Evolutionary conservation across 2,329 filamentous ascomycete species (phyloP).

Genomic region (Cladosporium sp.): DNA sequence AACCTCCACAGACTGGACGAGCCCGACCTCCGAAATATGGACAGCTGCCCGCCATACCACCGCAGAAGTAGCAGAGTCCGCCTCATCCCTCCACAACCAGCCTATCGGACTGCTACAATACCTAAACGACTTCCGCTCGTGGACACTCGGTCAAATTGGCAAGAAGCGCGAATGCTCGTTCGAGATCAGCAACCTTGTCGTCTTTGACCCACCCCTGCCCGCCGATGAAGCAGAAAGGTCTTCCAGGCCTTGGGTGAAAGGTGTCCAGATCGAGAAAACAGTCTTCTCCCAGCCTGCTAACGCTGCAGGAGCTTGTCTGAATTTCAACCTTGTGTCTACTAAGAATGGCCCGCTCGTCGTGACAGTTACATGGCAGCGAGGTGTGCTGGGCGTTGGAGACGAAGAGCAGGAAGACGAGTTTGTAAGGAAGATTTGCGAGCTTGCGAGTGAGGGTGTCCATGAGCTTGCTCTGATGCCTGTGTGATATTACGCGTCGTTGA

Average conservation of each 20-base stretch:
- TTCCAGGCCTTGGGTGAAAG: no score
- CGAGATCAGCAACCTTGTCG: slow-evolving; percentile 45
- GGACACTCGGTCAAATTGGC: slow-evolving; percentile 38
- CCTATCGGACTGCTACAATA: slow-evolving; percentile 43
- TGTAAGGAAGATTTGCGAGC: not conserved
- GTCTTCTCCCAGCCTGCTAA: slow-evolving; percentile 45
- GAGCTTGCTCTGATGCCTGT: not conserved
- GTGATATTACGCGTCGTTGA: not conserved
- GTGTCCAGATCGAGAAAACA: slow-evolving; percentile 32
- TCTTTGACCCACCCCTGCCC: slow-evolving; percentile 26
- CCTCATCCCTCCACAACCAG: slow-evolving; percentile 35
- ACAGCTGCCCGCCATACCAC: slow-evolving; percentile 30
- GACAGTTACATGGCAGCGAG: slow-evolving; percentile 41
- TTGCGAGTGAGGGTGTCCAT: not conserved
- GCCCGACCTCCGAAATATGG: slow-evolving; percentile 31
- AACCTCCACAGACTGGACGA: not conserved
- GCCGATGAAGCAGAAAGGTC: not conserved
- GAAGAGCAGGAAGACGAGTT: slow-evolving; percentile 10
- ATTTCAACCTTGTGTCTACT: slow-evolving; percentile 40
- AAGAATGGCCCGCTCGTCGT: slow-evolving; percentile 38
- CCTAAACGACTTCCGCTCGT: slow-evolving; percentile 36
- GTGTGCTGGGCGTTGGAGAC: slow-evolving; percentile 36
- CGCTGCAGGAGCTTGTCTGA: slow-evolving; percentile 35
- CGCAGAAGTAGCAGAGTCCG: slow-evolving; percentile 29
- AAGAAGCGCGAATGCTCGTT: slow-evolving; percentile 39